phyloP scores from a whole-genome alignment of 2,329 filamentous ascomycete species.

The Exophiala lecanii-corni region DNA sequence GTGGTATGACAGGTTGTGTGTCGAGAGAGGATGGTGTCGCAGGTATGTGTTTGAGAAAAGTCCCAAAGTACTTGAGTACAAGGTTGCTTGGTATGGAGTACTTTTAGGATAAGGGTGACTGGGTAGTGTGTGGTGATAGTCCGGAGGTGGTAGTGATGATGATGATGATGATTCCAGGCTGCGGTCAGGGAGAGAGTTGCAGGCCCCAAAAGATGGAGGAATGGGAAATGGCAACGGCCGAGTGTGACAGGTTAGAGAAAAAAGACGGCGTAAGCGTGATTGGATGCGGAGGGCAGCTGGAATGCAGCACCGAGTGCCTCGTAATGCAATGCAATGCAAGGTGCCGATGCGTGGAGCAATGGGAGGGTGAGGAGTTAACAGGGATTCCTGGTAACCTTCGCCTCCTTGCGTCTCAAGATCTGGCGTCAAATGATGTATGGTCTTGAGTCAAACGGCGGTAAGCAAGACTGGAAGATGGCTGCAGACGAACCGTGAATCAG shows the following conservation, averaged over 20 bases:
- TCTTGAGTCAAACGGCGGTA: slow-evolving; percentile 23
- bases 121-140: neutral
- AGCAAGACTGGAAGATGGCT: slow-evolving; percentile 12
- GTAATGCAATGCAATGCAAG: slow-evolving; percentile 21
- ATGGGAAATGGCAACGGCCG: slow-evolving; percentile 7
- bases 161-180: slow-evolving; percentile 21
- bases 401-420: slow-evolving; percentile 25
- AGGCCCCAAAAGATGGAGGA: neutral
- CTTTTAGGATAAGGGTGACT: slow-evolving; percentile 10
- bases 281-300: slow-evolving; percentile 18
- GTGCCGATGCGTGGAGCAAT: slow-evolving; percentile 26
- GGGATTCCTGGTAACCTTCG: slow-evolving; percentile 12
- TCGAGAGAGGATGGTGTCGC: no score
- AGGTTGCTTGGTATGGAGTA: slow-evolving; percentile 5
- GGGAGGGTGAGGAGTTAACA: slow-evolving; percentile 10
- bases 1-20: slow-evolving; percentile 22
- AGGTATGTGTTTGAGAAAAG: no score
- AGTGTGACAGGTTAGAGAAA: slow-evolving; percentile 10
- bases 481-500: neutral
- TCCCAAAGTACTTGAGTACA: no score
- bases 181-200: slow-evolving; percentile 16
- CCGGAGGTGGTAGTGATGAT: slow-evolving; percentile 6
- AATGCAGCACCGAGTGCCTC: slow-evolving; percentile 20
- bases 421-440: slow-evolving; percentile 16
- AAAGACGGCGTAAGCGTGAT: slow-evolving; percentile 12